Evolutionary conservation across 108 stramenopile species (phyloP), one percentile per base, ranked within the genome.

Genomic region (Skeletonema potamos): DNA sequence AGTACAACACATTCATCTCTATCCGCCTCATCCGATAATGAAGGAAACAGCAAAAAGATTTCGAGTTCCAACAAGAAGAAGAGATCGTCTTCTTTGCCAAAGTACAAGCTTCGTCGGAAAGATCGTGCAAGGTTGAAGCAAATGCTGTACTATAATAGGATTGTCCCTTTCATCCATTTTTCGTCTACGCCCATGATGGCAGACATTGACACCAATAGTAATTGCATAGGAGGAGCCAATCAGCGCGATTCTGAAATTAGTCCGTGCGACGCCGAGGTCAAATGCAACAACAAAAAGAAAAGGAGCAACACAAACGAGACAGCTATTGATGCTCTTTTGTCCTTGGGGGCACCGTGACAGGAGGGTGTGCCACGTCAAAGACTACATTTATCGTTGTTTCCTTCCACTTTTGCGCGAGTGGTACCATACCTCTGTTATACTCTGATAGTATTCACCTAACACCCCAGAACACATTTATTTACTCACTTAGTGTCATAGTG

Each of bases 111-210:
- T 12, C 18, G 61, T 30, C 30, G 20, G 43, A 46, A 73, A 29
- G 54, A 73, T 34, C 72, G 70, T 34, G 59, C 64, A 10, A 60
- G 79, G 12, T 43, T 73, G 11, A 46, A 80, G 33, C 48, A 67
- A 48, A 51, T 80, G 34, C 17, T 80, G 43, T 37, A 46, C n/a
- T 33, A 61, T 32, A 80, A 80, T 27, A 48, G 27, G 5, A 69
- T 80, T 30, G 79, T 80, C 4, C 79, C 79, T 9, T 80, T 80
- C 30, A 73, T 80, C 36, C 79, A 80, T 57, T 46, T 80, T 6
- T 67, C 74, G 2, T 7, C 26, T 2, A 30, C 6, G 33, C 58
- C 58, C 33, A 59, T n/a, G 18, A 13, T 51, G 48, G 48, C 22
- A 20, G 48, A 51, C 29, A 29, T 30, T n/a, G 58, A 59, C 13